Conservation (phyloP, 2,329 filamentous ascomycete genomes). For the Malbranchea zuffiana region DNA sequence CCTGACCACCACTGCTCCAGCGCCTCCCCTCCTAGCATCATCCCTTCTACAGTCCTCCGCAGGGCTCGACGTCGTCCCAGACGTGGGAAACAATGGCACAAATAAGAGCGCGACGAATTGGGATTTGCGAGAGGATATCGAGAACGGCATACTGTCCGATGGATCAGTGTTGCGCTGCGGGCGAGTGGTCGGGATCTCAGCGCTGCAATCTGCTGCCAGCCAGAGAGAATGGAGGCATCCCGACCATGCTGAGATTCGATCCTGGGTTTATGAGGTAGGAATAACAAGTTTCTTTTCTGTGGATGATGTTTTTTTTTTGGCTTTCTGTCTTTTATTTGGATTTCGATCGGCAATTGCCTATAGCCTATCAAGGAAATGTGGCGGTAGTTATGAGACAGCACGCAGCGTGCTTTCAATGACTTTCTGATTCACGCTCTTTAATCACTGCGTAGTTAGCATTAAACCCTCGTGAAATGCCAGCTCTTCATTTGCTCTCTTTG, state of each 20-base stretch:
- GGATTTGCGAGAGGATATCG: slow-evolving; percentile 7
- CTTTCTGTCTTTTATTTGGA: not conserved
- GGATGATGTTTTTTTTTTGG: not conserved
- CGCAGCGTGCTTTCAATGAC: no score
- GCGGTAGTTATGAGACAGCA: no score
- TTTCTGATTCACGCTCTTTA: no score
- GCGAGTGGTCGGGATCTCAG: slow-evolving; percentile 12
- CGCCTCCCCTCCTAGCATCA: slow-evolving; percentile 13
- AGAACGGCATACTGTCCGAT: slow-evolving; percentile 7
- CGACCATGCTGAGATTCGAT: slow-evolving; percentile 2
- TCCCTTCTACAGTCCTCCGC: slow-evolving; percentile 7
- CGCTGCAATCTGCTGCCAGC: slow-evolving; percentile 1
- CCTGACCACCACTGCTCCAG: no score
- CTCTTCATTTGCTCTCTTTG: not conserved
- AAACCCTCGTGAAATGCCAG: not conserved
- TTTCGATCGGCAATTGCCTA: no score
- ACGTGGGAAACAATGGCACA: not conserved
- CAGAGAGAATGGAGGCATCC: slow-evolving; percentile 1
- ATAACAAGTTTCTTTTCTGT: not conserved
- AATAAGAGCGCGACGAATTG: not conserved
- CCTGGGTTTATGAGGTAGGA: slow-evolving; percentile 7
- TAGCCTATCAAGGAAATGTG: no score
- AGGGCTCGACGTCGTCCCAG: no score
- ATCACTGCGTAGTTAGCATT: no score
- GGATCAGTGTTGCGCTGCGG: slow-evolving; percentile 10